phyloP scores from a whole-genome alignment of 768 basidiomycete species.

The Hortiboletus flavorubellus region DNA sequence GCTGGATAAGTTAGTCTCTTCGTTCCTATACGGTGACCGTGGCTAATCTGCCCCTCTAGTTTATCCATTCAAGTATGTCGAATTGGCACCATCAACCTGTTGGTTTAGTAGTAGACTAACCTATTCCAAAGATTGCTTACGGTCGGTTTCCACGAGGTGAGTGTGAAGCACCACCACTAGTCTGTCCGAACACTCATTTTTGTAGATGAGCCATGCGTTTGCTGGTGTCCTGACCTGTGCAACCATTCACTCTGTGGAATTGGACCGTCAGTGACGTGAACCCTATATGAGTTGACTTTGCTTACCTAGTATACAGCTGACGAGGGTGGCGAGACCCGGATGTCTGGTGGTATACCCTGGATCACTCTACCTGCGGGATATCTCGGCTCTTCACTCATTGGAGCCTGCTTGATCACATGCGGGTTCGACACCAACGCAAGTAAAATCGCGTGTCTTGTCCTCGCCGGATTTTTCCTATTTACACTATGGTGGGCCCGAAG shows the following conservation, averaged over 20 bases:
- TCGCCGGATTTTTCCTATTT: constrained; percentile 83
- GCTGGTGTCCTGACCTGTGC: constrained; percentile 81
- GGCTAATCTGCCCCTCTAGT: constrained; percentile 42
- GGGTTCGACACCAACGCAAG: constrained; percentile 88
- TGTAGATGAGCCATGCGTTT: constrained; percentile 83
- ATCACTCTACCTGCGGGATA: constrained; percentile 85
- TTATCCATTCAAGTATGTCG: constrained; percentile 87
- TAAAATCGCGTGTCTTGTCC: constrained; percentile 75
- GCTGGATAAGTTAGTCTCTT: constrained; percentile 60
- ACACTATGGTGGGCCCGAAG: constrained; percentile 86
- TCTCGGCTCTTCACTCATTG: constrained; percentile 82
- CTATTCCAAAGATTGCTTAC: constrained; percentile 59
- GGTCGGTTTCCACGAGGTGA: constrained; percentile 85
- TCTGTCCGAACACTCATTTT: background rate
- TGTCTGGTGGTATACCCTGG: constrained; percentile 84
- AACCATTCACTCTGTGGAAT: constrained; percentile 78
- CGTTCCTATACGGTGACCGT: background rate
- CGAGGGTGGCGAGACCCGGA: constrained; percentile 82
- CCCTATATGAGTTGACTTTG: background rate
- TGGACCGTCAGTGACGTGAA: constrained; percentile 64
- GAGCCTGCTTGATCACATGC: constrained; percentile 81
- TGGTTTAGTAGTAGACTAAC: constrained; percentile 15
- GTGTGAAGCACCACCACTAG: constrained; percentile 7
- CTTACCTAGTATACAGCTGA: constrained; percentile 49
- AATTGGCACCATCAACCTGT: background rate